Conservation (phyloP, 768 basidiomycete genomes). For the Russula abietina region DNA sequence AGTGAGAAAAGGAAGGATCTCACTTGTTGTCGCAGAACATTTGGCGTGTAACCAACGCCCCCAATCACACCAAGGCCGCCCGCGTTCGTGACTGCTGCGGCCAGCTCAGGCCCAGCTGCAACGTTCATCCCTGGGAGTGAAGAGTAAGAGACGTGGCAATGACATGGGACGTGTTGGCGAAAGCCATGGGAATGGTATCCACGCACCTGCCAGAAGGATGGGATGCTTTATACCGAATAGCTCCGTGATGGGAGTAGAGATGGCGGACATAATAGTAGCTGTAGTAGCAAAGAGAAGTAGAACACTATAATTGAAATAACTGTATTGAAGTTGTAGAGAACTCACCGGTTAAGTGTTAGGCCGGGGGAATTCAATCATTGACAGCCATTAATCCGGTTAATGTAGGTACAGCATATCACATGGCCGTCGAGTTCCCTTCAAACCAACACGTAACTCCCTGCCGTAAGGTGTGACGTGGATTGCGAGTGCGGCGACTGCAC, state of each 20-base stretch:
- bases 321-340: too few relatives aligned
- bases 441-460: too few relatives aligned
- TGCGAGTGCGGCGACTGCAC: too few relatives aligned
- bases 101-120: conserved; percentile 73
- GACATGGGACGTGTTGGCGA: not conserved
- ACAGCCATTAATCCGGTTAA: too few relatives aligned
- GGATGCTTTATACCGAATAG: conserved; percentile 87
- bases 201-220: conserved; percentile 69
- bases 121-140: conserved; percentile 54
- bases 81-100: conserved; percentile 90
- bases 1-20: conserved; percentile 18
- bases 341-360: not conserved
- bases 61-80: conserved; percentile 92
- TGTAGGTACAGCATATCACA: too few relatives aligned
- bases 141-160: not conserved
- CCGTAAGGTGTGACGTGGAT: too few relatives aligned
- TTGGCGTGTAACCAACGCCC: conserved; percentile 81
- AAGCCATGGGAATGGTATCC: not conserved
- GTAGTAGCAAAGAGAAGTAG: too few relatives aligned
- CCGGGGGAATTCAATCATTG: not conserved
- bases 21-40: conserved; percentile 73
- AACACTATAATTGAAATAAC: too few relatives aligned
- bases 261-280: conserved; percentile 45
- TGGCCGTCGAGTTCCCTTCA: too few relatives aligned
- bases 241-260: conserved; percentile 82